phyloP scores from a whole-genome alignment of 2,329 filamentous ascomycete genomes.

The Sclerotinia nivalis region DNA sequence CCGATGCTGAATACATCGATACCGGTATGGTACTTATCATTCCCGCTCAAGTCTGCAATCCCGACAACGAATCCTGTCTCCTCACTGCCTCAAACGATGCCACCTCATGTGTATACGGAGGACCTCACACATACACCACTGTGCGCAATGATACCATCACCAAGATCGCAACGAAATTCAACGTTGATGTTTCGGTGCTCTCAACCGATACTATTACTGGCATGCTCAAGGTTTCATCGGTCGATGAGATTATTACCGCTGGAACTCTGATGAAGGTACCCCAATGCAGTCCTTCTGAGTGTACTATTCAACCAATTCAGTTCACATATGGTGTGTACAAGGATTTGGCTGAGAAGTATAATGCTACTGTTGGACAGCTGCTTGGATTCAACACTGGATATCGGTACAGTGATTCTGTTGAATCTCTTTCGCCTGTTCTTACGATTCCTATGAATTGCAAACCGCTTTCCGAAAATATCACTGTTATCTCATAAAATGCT shows the following conservation, averaged over 20 bases:
- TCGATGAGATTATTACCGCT: background rate
- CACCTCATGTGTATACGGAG: background rate
- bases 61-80: background rate
- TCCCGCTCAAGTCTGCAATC: background rate
- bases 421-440: background rate
- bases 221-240: background rate
- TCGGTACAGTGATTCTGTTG: background rate
- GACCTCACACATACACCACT: background rate
- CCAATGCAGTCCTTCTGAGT: slow-evolving; percentile 1
- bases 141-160: background rate
- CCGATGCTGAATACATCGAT: slow-evolving; percentile 8
- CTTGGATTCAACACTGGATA: slow-evolving; percentile 3
- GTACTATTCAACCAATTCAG: slow-evolving; percentile 1
- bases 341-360: background rate
- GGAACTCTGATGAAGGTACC: background rate
- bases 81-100: background rate
- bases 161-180: background rate
- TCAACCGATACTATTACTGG: background rate
- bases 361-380: background rate
- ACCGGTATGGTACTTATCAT: background rate
- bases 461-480: slow-evolving; percentile 3
- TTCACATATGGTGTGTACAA: slow-evolving; percentile 8
- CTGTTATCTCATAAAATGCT: background rate
- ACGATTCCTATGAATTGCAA: background rate
- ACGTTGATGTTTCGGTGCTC: background rate